phyloP scores from a whole-genome alignment of 2,329 filamentous ascomycete species.

The Sporothrix globosa region DNA sequence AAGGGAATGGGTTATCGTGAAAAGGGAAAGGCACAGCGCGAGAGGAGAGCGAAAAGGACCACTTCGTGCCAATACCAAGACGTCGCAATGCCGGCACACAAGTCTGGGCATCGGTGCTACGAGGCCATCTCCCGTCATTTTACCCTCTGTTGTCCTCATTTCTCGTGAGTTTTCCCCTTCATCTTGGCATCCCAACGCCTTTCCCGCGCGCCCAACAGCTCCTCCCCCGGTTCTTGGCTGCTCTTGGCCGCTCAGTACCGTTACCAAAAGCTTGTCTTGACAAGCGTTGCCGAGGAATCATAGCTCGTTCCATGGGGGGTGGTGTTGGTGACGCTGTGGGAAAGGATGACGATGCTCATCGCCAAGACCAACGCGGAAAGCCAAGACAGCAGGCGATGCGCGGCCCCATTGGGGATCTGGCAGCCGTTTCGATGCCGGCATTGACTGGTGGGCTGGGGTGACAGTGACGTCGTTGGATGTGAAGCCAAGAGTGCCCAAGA shows the following conservation, averaged over 20 bases:
- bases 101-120: conserved; percentile 17
- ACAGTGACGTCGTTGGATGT: conserved; percentile 9
- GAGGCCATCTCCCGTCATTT: neutral
- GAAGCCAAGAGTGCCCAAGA: conserved; percentile 18
- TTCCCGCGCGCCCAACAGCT: neutral
- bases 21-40: too few relatives aligned
- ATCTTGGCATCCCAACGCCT: neutral
- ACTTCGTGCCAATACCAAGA: conserved; percentile 17
- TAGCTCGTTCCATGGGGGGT: neutral
- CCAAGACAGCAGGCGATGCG: conserved; percentile 3
- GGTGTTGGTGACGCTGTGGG: neutral
- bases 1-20: conserved; percentile 9
- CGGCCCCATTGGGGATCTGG: neutral
- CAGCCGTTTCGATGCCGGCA: neutral
- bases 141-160: too few relatives aligned
- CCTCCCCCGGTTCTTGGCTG: conserved; percentile 14
- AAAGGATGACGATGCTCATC: conserved; percentile 8
- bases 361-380: neutral
- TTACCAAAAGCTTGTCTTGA: neutral
- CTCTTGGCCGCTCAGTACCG: too few relatives aligned
- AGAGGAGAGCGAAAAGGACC: neutral
- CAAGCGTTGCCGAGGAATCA: conserved; percentile 6
- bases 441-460: neutral
- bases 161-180: neutral
- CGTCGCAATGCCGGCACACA: conserved; percentile 5